Base-by-base conservation (phyloP, 202 grass and related monocot species). In the Schoenoplectus triqueter region DNA sequence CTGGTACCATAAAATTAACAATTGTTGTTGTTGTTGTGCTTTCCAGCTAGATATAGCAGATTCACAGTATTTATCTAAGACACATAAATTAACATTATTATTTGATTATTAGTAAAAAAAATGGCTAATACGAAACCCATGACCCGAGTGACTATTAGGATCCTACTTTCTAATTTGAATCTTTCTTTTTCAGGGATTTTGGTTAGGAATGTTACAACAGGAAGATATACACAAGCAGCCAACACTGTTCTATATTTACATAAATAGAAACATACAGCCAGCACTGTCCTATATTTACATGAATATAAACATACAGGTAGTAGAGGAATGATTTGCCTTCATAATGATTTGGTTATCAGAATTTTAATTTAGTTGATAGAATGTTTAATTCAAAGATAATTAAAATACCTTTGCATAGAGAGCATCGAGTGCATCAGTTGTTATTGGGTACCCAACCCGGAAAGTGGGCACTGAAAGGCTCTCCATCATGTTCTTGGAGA, bases 401-500 rank as follows among this genome's bases (percentile, higher is more conserved):
- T 31, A 13, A 14, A 62, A 9, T 47, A 98, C 91, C 95, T 92
- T 98, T 57, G 91, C 88, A 84, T 92, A 98, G 3, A 95, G 87
- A 17, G 87, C 42, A 13, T 95, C 91, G 18, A 97, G 89, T 66
- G 90, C 94, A 81, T 92, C 82, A 8, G 91, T 95, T 6, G 21
- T 82, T 55, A 98, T 56, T 9, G 91, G 87, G 71, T 93, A 94
- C 0, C 91, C 87, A 1, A 95, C 92, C 44, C 91, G 81, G 64
- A 95, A 98, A 21, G 87, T 89, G 14, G 95, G 95, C 45, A 95
- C 90, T 14, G 84, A 89, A 73, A 98, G 84, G 85, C 89, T 98
- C 59, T 92, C 95, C 73, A 94, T 55, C 95, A 98, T 98, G 88
- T 95, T 98, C 91, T 91, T 95, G 73, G 89, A 93, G 70, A 98